Evolutionary conservation across 1,139 yeast genomes (phyloP).

Genomic region (Debaryomycetaceae sp.): DNA sequence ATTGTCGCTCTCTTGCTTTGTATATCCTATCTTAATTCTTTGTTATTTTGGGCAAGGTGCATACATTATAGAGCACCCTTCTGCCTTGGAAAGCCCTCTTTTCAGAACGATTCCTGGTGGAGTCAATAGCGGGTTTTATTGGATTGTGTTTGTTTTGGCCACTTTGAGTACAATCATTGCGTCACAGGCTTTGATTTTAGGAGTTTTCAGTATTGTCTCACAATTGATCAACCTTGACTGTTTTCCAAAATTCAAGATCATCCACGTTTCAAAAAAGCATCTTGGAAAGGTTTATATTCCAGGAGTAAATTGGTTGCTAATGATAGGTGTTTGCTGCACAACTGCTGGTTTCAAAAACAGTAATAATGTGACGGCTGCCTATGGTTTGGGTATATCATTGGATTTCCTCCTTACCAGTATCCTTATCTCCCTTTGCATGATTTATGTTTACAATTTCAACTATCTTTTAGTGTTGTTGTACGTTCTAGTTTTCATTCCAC

Average conservation of each 20-base stretch:
- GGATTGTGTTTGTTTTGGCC: conserved; percentile 53
- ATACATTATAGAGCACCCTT: conserved; percentile 40
- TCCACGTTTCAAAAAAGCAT: conserved; percentile 42
- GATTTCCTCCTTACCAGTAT: conserved; percentile 52
- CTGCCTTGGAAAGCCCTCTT: conserved; percentile 39
- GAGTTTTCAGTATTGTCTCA: conserved; percentile 50
- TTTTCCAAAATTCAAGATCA: conserved; percentile 46
- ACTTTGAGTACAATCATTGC: conserved; percentile 57
- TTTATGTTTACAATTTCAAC: conserved; percentile 42
- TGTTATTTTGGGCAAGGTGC: conserved; percentile 61
- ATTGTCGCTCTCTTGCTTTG: conserved; percentile 40
- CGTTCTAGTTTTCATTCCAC: conserved; percentile 39
- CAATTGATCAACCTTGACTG: conserved; percentile 54
- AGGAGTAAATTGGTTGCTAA: conserved; percentile 42
- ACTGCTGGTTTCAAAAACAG: conserved; percentile 52
- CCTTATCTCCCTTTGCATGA: conserved; percentile 43
- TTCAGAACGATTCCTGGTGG: conserved; percentile 53
- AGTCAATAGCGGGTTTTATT: conserved; percentile 38
- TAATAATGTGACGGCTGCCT: conserved; percentile 54
- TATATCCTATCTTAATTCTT: conserved; percentile 50
- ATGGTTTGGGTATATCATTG: conserved; percentile 56
- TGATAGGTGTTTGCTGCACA: conserved; percentile 48
- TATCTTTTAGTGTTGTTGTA: conserved; percentile 32
- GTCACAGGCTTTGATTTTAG: conserved; percentile 55
- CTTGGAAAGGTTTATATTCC: conserved; percentile 54